Percentiles rank a stretch among this genome's conserved stretches.
Conservation (phyloP, 306 rosid species). For the cucumber (Cucumis sativus) region Cucumber_9930_V3 NC_026660.2:4968501-4969000, state of each 20-base stretch:
- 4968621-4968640: not conserved
- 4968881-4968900: constrained; percentile 70
- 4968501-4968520: not conserved
- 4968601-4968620: constrained; percentile 51
- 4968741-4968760: constrained; percentile 69
- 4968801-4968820: constrained; percentile 76
- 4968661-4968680: not conserved
- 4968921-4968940: constrained; percentile 80
- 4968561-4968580: constrained; percentile 80
- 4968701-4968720: not conserved
- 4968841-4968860: constrained; percentile 84
- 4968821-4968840: constrained; percentile 79
- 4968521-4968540: constrained; percentile 58
- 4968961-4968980: constrained; percentile 84
- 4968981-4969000: constrained; percentile 75
- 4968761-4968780: constrained; percentile 58
- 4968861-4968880: constrained; percentile 82
- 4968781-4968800: constrained; percentile 44
- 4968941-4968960: constrained; percentile 92
- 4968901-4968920: constrained; percentile 70
- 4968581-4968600: constrained; percentile 75
- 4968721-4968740: constrained; percentile 29
- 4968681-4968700: not conserved
- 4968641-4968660: not conserved
- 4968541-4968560: constrained; percentile 96